Percentiles rank a stretch among this genome's conserved stretches.
Conservation (phyloP, 1,284 basidiomycete species). For the Sporisorium graminicola region DNA sequence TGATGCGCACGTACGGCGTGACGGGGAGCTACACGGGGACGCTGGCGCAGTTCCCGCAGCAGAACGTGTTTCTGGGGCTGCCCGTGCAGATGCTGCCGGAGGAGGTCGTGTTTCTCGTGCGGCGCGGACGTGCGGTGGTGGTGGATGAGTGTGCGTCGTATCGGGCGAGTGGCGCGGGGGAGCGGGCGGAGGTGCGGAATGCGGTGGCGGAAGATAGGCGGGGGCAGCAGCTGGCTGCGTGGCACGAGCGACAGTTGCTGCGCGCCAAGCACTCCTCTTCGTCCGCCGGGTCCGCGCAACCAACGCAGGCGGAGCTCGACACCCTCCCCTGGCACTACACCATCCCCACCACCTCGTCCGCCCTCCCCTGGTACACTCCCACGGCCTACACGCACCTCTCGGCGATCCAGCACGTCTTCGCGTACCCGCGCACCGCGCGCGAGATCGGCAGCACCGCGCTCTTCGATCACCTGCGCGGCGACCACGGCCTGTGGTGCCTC, state of each 20-base stretch:
- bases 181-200: constrained; percentile 22
- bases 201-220: constrained; percentile 52
- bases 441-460: constrained; percentile 83
- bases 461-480: constrained; percentile 81
- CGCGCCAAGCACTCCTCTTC: constrained; percentile 71
- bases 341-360: constrained; percentile 25
- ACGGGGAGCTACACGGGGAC: constrained; percentile 89
- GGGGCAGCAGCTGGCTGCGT: constrained; percentile 75
- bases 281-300: constrained; percentile 19
- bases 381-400: constrained; percentile 74
- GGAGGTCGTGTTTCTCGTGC: constrained; percentile 87
- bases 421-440: constrained; percentile 77
- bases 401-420: constrained; percentile 79
- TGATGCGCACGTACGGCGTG: constrained; percentile 76
- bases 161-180: neutral
- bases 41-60: constrained; percentile 91
- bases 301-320: constrained; percentile 6
- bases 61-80: constrained; percentile 94
- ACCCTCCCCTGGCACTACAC: constrained; percentile 37
- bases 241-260: constrained; percentile 19
- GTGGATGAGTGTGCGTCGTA: constrained; percentile 38
- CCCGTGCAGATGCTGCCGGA: constrained; percentile 90
- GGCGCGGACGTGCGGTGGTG: constrained; percentile 75
- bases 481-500: constrained; percentile 71
- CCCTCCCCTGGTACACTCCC: constrained; percentile 49